Percentiles rank a stretch among this genome's conserved stretches.
Conservation (phyloP, 2,329 filamentous ascomycete species). For the Dactylonectria estremocensis region DNA sequence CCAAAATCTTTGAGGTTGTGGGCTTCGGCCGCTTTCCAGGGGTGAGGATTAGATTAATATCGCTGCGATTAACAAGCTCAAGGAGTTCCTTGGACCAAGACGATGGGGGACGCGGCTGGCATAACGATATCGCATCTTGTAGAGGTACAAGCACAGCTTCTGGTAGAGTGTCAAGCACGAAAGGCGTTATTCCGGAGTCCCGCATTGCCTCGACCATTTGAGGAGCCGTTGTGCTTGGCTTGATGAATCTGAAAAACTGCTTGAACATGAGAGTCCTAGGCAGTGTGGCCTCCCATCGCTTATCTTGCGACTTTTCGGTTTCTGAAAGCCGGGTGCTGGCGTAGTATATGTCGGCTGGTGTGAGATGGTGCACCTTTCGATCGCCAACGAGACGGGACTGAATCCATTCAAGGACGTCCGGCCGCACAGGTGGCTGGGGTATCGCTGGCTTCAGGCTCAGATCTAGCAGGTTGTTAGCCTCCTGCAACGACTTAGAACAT, state of each 20-base stretch:
- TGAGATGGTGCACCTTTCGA: conserved; percentile 57
- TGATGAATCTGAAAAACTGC: conserved; percentile 74
- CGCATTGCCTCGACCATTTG: conserved; percentile 83
- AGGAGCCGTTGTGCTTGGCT: conserved; percentile 65
- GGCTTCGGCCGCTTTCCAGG: conserved; percentile 52
- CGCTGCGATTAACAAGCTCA: conserved; percentile 83
- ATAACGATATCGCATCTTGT: conserved; percentile 87
- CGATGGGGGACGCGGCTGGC: conserved; percentile 85
- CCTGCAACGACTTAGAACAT: not conserved
- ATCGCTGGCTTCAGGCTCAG: conserved; percentile 52
- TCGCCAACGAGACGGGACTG: conserved; percentile 61
- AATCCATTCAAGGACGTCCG: conserved; percentile 69
- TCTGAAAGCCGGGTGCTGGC: conserved; percentile 55
- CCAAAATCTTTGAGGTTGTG: conserved; percentile 58
- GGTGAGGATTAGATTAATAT: conserved; percentile 79
- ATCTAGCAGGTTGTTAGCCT: conserved; percentile 45
- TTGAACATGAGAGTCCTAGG: conserved; percentile 81
- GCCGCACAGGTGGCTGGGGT: conserved; percentile 53
- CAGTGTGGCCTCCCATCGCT: conserved; percentile 65
- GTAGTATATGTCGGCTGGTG: conserved; percentile 62
- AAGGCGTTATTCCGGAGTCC: conserved; percentile 75
- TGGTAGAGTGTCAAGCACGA: conserved; percentile 85
- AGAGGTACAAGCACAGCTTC: conserved; percentile 86
- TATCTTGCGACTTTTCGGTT: conserved; percentile 54
- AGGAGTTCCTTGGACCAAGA: conserved; percentile 82